Evolutionary conservation across 371 early-diverging fungal species (phyloP).

Genomic region (Phascolomyces articulosus): DNA sequence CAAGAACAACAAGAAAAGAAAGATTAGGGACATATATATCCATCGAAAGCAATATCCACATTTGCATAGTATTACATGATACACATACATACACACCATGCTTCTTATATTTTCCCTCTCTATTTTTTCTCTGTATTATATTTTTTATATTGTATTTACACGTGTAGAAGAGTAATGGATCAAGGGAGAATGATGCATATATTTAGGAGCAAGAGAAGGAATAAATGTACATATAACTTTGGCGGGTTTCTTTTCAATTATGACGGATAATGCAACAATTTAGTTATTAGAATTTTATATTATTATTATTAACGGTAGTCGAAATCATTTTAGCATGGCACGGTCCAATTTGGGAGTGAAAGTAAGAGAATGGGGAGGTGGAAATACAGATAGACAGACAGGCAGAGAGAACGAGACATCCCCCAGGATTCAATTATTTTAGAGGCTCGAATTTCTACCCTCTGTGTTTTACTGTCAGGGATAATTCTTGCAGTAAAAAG

Average conservation of each 20-base stretch:
- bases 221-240: neutral
- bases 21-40: neutral
- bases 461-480: neutral
- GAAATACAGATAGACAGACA: too few relatives aligned
- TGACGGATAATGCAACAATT: neutral
- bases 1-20: constrained; percentile 7
- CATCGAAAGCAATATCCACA: too few relatives aligned
- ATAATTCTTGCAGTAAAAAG: neutral
- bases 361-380: too few relatives aligned
- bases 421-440: too few relatives aligned
- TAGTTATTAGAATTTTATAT: too few relatives aligned
- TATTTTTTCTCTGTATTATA: neutral
- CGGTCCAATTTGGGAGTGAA: neutral
- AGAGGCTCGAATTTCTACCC: too few relatives aligned
- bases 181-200: neutral
- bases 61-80: too few relatives aligned
- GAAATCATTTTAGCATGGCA: neutral
- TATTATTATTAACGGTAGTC: too few relatives aligned
- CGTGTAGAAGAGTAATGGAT: neutral
- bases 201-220: neutral
- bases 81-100: too few relatives aligned
- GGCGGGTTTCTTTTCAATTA: neutral
- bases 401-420: too few relatives aligned
- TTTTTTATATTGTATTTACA: neutral
- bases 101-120: too few relatives aligned